Evolutionary conservation across 164 flowering plant species (phyloP), one percentile per base, ranked within the genome.

Genomic region (Euptelea pleiosperma): DNA sequence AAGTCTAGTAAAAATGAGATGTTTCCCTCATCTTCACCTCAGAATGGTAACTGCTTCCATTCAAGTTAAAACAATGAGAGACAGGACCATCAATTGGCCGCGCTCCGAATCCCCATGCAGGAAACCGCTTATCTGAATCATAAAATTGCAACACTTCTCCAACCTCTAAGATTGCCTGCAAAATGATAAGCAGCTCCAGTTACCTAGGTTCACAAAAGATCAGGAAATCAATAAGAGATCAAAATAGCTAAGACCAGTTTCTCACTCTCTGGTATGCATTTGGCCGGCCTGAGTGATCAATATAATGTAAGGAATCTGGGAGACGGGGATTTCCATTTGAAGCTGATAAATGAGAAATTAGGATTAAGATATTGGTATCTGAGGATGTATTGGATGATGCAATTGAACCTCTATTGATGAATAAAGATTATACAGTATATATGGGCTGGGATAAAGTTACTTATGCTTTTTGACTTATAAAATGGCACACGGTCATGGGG

Each of bases 21-120:
- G 26, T 47, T 45, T 46, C 35, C 34, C 52, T 43, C 43, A 60
- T 21, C 35, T 58, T 67, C 73, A 87, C 98, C 96, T 92, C 96
- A 36, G 19, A 51, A 40, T 60, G 68, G 63, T 40, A 24, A 56
- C 68, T 53, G 46, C 70, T 73, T 63, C 89, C 89, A 70, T 69
- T 85, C 80, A 89, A 76, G 71, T 82, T 86, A 66, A 90, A 93
- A 69, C 96, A 88, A 67, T 93, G 99, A 46, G 97, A 90, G 11
- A 90, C 72, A 5, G 70, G 51, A 24, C 88, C 88, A 71, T 78
- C 71, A 22, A 19, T 39, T 51, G 73, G 60, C 62, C 77, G 76
- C 70, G 84, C 99, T 16, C 99, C 99, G 71, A 93, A 93, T 33
- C 99, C 99, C 97, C 97, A 93, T 12, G 96, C 87, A 59, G 89